A percentile compares a stretch with the other conserved stretches of the same genome.
Conservation (phyloP, 73 alveolate genomes). For the Tetrahymena thermophila region DNA sequence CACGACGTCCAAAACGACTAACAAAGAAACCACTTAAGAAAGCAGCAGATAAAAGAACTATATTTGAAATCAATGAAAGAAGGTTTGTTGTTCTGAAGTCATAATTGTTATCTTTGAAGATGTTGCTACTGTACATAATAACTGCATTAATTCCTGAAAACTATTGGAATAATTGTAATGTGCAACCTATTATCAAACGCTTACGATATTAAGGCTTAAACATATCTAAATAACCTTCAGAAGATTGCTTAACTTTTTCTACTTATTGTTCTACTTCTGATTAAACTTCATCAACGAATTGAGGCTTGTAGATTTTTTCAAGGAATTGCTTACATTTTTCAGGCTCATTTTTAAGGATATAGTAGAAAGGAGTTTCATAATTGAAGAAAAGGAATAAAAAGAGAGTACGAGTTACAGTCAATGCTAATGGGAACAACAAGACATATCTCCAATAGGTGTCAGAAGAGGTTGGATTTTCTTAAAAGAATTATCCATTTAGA, state of each 20-base stretch:
- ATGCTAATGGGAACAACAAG: conserved; percentile 2
- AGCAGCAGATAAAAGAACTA: neutral
- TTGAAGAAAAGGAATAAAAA: conserved; percentile 7
- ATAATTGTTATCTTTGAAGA: neutral
- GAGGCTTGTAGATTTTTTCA: neutral
- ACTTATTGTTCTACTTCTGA: neutral
- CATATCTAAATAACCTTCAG: neutral
- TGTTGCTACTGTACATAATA: neutral
- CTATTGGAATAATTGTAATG: neutral
- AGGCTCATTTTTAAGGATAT: neutral
- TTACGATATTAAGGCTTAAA: neutral
- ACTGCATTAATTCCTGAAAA: neutral
- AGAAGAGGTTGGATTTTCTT: neutral
- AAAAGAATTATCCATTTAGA: conserved; percentile 13
- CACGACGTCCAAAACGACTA: conserved; percentile 25
- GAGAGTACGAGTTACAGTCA: conserved; percentile 1
- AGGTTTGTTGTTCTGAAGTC: neutral
- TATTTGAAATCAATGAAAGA: neutral
- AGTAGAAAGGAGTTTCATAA: conserved; percentile 12
- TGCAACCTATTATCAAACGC: neutral
- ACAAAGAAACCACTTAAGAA: conserved; percentile 1
- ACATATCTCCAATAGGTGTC: conserved; percentile 21
- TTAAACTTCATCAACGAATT: neutral
- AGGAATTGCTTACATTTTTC: neutral
- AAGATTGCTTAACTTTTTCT: neutral